Conservation (phyloP, 2,329 filamentous ascomycete genomes). For the Paracamarosporium sp. region DNA sequence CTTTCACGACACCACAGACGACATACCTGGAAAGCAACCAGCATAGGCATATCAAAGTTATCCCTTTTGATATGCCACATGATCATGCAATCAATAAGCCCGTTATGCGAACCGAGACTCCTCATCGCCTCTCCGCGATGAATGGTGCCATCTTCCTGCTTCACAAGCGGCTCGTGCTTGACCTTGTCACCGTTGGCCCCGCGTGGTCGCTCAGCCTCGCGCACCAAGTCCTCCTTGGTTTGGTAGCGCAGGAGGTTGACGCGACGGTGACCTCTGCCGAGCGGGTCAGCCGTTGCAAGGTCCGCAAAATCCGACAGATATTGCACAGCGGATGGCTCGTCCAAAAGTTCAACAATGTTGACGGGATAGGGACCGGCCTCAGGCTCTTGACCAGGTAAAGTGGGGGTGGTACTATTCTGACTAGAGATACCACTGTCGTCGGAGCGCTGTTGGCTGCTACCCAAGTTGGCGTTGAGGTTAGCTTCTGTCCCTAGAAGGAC, state of each 20-base stretch:
- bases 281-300: constrained; percentile 88
- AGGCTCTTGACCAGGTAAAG: constrained; percentile 41
- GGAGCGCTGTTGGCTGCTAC: constrained; percentile 52
- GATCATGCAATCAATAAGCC: constrained; percentile 92
- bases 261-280: constrained; percentile 81
- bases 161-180: constrained; percentile 34
- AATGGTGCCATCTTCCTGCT: constrained; percentile 35
- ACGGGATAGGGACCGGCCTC: constrained; percentile 70
- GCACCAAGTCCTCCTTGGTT: constrained; percentile 55
- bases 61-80: constrained; percentile 98
- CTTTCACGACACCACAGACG: constrained; percentile 31
- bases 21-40: constrained; percentile 97
- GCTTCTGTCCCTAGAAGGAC: constrained; percentile 85
- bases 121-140: constrained; percentile 75
- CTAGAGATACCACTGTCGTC: constrained; percentile 48
- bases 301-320: constrained; percentile 97
- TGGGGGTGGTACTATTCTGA: constrained; percentile 54
- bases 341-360: constrained; percentile 89
- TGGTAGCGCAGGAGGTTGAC: constrained; percentile 88
- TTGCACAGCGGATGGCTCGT: constrained; percentile 90
- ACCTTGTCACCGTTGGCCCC: constrained; percentile 27
- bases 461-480: constrained; percentile 86
- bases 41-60: constrained; percentile 97
- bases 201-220: constrained; percentile 27
- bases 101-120: constrained; percentile 74